phyloP scores from a whole-genome alignment of 2,329 filamentous ascomycete species.

The Camptophora hylomeconis region DNA sequence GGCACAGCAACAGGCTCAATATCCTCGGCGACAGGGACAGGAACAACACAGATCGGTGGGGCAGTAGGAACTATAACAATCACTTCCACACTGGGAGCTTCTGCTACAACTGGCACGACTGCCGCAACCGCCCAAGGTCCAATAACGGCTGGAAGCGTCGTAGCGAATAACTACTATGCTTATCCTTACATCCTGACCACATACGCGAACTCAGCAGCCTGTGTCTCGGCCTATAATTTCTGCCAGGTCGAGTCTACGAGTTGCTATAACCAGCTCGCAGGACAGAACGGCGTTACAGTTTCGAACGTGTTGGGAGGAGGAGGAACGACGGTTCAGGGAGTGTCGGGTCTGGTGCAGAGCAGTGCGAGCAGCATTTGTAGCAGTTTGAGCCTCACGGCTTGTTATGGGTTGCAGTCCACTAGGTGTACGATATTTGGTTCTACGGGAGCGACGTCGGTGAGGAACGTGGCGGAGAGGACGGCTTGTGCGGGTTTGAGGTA shows the following conservation, averaged over 20 bases:
- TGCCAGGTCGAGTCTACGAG: constrained; percentile 36
- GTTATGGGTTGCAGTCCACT: constrained; percentile 34
- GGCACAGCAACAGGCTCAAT: constrained; percentile 9
- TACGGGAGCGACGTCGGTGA: constrained; percentile 10
- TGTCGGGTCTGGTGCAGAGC: constrained; percentile 29
- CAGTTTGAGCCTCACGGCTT: constrained; percentile 33
- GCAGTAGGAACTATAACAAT: constrained; percentile 14
- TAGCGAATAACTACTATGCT: constrained; percentile 35
- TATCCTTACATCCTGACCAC: constrained; percentile 41
- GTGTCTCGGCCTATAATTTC: constrained; percentile 40
- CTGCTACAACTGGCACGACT: constrained; percentile 13
- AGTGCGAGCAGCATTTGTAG: constrained; percentile 31
- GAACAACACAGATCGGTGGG: constrained; percentile 2
- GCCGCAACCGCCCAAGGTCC: constrained; percentile 21
- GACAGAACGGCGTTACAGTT: constrained; percentile 39
- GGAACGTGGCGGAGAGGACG: too few relatives aligned
- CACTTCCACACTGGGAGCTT: constrained; percentile 14
- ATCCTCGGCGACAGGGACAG: constrained; percentile 8
- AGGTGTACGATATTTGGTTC: constrained; percentile 31
- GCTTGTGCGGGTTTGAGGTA: too few relatives aligned
- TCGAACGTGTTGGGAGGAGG: constrained; percentile 27
- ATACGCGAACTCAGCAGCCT: constrained; percentile 37
- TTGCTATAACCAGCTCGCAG: constrained; percentile 33
- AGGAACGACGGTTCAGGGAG: constrained; percentile 36
- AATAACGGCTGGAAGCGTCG: constrained; percentile 15